Evolutionary conservation across 2,329 filamentous ascomycete genomes (phyloP).

Genomic region (Rhynchosporium secalis): DNA sequence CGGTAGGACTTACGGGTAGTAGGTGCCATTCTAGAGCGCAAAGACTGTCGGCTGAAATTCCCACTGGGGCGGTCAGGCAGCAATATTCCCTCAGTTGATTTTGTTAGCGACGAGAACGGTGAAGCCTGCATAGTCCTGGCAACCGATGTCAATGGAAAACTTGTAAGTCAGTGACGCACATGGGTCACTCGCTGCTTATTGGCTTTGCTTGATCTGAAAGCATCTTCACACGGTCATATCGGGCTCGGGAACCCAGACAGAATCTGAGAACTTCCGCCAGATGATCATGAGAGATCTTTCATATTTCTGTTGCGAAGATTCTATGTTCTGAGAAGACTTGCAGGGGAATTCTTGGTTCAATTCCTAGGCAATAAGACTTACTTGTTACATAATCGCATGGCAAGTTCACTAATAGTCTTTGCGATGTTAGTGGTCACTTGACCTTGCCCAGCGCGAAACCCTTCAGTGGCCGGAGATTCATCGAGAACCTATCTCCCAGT

Average conservation of each 20-base stretch:
- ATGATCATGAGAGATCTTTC: no score
- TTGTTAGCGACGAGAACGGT: slow-evolving; percentile 27
- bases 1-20: background rate
- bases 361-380: background rate
- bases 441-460: background rate
- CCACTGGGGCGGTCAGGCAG: slow-evolving; percentile 19
- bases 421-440: slow-evolving; percentile 8
- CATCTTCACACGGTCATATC: background rate
- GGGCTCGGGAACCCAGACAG: background rate
- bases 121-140: slow-evolving; percentile 33
- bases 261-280: background rate
- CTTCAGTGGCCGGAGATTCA: slow-evolving; percentile 6
- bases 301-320: no score
- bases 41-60: slow-evolving; percentile 24
- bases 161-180: slow-evolving; percentile 14
- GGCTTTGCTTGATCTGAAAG: background rate
- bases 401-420: background rate
- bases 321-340: no score
- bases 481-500: background rate
- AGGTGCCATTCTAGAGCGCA: background rate
- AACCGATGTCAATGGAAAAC: slow-evolving; percentile 33
- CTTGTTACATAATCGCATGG: background rate
- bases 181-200: background rate
- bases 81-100: slow-evolving; percentile 39
- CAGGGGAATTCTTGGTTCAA: background rate